Evolutionary conservation across 352 stramenopile species (phyloP), one percentile per base, ranked within the genome.

Genomic region (Phytophthora syringae): DNA sequence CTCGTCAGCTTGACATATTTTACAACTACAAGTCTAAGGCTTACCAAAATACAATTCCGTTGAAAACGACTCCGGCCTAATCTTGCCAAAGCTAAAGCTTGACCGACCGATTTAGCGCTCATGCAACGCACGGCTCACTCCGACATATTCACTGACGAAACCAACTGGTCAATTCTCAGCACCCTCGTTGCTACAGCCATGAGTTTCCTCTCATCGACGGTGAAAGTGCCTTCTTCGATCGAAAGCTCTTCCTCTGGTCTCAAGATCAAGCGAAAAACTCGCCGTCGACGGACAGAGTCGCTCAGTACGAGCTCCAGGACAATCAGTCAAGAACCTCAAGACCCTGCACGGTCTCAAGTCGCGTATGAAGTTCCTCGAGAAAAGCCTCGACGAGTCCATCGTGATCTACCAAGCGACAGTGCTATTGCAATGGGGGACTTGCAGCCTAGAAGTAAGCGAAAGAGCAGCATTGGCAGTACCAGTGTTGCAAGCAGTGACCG

Each of bases 181-280:
- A n/a, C n/a, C n/a, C n/a, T n/a, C n/a, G n/a, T n/a, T n/a, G n/a
- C n/a, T n/a, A n/a, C n/a, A 21, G 5, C 15, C 20, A 72, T 72
- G 62, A 75, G 52, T 59, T 20, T 62, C n/a, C 54, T 57, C 20
- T 62, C 67, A 37, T 54, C 55, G 2, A 51, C 37, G 0, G 18
- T 44, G 12, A 66, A 47, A 34, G 25, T 59, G 42, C 24, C 53
- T 6, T 16, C 32, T 28, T 57, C 50, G 5, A 30, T 28, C 6
- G 67, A 67, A 25, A 16, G 21, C 32, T 52, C 42, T 32, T 52
- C 39, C 1, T 22, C 13, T 49, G 36, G 24, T 13, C 21, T 12
- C 44, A 72, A 72, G 52, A 57, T 52, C 13, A 67, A 64, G 30
- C 44, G 60, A n/a, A 79, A 80, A 34, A 74, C 57, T 60, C 27